Base-by-base conservation (phyloP, 352 stramenopile genomes). In the Pythium utonaiense region DNA sequence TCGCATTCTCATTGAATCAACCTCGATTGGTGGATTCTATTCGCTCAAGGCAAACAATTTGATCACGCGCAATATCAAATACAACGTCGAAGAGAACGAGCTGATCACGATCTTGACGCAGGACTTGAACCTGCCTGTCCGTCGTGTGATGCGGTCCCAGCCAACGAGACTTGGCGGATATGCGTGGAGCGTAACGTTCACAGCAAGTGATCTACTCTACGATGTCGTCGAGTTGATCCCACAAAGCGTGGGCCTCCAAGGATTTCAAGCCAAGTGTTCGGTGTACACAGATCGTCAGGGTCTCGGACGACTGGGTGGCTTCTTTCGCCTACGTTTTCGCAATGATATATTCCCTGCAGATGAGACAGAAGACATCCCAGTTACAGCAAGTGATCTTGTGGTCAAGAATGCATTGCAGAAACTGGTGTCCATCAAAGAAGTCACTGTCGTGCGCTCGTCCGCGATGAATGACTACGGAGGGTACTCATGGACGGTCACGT, bases 401-500 rank as follows among this genome's bases (percentile, higher is more conserved):
- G 65, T 95, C 17, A 67, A 91, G 45, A 64, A 64, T 5, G 83
- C 83, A 14, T 38, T 94, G 21, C 73, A 91, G 41, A 80, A 83
- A n/a, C 62, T 94, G n/a, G 62, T 83, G 10, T 88, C 82, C 12
- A 74, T 93, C 53, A 80, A 79, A 50, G 70, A 89, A 50, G 83
- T 91, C 6, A 52, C 45, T 10, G 84, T 95, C 2, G 63, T 71
- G 3, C 79, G 81, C 0, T 87, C 81, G 0, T 74, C 78, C 3
- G 59, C 80, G 25, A 89, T 90, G 77, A 93, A 95, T 42, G 45
- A 44, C 3, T 89, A 73, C 45, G 86, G 83, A 16, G 83, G 83
- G 13, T 95, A 93, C 60, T 82, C 86, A n/a, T 95, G 86, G 86
- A 90, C 80, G 0, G 62, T 95, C 34, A 95, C 86, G 13, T 95